A percentile compares a stretch with the other conserved stretches of the same genome.
Conservation (phyloP, 2,329 filamentous ascomycete species). For the Bipolaris bicolor region DNA sequence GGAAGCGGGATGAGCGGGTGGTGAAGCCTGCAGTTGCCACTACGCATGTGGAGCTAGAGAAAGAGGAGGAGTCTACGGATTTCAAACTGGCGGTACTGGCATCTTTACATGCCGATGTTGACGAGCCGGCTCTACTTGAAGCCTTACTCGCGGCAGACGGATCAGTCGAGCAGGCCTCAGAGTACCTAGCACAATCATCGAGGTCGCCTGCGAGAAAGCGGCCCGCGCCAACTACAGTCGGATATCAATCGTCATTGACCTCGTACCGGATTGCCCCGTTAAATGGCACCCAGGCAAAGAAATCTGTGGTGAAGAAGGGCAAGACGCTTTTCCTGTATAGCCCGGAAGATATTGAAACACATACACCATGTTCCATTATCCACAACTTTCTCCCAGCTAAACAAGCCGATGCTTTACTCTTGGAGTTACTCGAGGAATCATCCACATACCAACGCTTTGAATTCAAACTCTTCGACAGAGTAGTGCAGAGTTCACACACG, state of each 20-base stretch:
- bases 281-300: slow-evolving; percentile 27
- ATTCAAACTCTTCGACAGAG: slow-evolving; percentile 87
- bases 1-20: slow-evolving; percentile 31
- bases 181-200: slow-evolving; percentile 55
- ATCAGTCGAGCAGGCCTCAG: slow-evolving; percentile 69
- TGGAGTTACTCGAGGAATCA: slow-evolving; percentile 77
- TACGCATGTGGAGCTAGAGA: neutral
- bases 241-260: slow-evolving; percentile 54
- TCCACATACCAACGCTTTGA: slow-evolving; percentile 71
- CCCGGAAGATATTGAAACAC: slow-evolving; percentile 76
- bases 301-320: slow-evolving; percentile 72
- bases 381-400: slow-evolving; percentile 82
- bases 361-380: slow-evolving; percentile 90
- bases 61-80: slow-evolving; percentile 71
- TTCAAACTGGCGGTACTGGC: slow-evolving; percentile 84
- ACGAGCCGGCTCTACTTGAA: slow-evolving; percentile 75
- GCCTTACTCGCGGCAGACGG: slow-evolving; percentile 79
- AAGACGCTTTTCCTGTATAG: slow-evolving; percentile 84
- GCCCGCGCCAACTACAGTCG: slow-evolving; percentile 28
- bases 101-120: slow-evolving; percentile 71
- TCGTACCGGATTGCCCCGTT: slow-evolving; percentile 28
- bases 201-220: slow-evolving; percentile 45
- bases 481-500: slow-evolving; percentile 85
- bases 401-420: slow-evolving; percentile 74
- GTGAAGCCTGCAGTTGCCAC: slow-evolving; percentile 1